Percentiles rank a stretch among this genome's conserved stretches.
phyloP scores from a whole-genome alignment of 305 asterid species.

The Fraxinus sp. region DNA sequence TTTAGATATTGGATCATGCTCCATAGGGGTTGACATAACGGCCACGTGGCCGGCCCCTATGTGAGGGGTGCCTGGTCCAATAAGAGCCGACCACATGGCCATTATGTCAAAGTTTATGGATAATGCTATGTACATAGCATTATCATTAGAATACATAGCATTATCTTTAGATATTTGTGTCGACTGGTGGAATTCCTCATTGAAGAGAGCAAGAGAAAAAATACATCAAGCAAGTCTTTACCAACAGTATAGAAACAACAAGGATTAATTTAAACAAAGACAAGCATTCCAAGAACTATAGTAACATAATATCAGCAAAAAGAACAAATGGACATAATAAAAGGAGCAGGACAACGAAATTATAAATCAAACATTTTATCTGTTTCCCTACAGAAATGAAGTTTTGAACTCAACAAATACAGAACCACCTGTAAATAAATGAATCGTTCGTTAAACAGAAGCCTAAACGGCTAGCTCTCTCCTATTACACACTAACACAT shows the following conservation, averaged over 20 bases:
- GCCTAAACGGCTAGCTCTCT: slow-evolving; percentile 44
- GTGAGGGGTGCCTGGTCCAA: no score
- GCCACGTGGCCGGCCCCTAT: no score
- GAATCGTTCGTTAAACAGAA: slow-evolving; percentile 51
- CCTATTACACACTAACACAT: slow-evolving; percentile 53
- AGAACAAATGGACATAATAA: not conserved
- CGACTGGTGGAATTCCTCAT: not conserved
- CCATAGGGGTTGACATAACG: no score
- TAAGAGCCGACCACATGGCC: no score
- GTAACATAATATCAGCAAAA: not conserved
- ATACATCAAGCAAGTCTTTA: not conserved
- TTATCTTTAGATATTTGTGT: not conserved
- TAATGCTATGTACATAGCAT: no score
- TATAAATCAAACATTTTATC: not conserved
- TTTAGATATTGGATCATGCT: not conserved
- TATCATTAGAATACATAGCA: no score
- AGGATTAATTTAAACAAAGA: not conserved
- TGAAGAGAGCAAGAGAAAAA: not conserved
- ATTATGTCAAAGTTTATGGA: no score
- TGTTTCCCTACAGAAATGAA: slow-evolving; percentile 30
- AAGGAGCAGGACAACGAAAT: slow-evolving; percentile 3
- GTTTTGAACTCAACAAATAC: slow-evolving; percentile 26
- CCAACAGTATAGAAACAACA: not conserved
- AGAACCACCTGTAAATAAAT: slow-evolving; percentile 31
- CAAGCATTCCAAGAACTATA: not conserved